These are phyloP conservation scores for Candida ortonii DNA, from an alignment of 805 yeast species.

Conservation along the genomic window DNA sequence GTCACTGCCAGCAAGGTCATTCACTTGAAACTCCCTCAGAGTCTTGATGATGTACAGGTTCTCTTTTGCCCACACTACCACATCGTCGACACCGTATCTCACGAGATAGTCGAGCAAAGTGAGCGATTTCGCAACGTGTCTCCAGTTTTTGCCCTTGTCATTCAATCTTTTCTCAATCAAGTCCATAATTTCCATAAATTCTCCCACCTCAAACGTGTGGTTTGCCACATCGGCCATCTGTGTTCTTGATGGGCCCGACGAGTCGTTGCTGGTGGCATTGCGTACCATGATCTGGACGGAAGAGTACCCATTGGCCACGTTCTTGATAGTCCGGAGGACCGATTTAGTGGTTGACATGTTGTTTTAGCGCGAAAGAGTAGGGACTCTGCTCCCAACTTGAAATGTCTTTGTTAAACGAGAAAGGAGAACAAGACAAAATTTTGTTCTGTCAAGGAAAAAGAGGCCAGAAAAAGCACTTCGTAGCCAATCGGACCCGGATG, in stretches of 20 bases:
- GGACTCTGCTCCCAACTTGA: no score
- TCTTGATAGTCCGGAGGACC: conserved; percentile 79
- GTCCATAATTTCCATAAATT: conserved; percentile 87
- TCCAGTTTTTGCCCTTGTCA: conserved; percentile 96
- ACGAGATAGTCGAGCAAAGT: conserved; percentile 87
- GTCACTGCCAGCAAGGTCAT: conserved; percentile 74
- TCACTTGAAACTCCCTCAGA: conserved; percentile 80
- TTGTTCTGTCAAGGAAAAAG: no score
- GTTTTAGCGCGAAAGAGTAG: no score
- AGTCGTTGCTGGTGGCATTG: conserved; percentile 87
- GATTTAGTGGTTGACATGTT: conserved; percentile 61
- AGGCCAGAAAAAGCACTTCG: no score
- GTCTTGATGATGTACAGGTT: conserved; percentile 87
- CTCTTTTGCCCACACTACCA: conserved; percentile 88
- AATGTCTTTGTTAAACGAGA: no score
- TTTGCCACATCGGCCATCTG: conserved; percentile 83
- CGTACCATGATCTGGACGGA: conserved; percentile 83
- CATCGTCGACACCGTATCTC: conserved; percentile 81
- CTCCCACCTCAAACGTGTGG: conserved; percentile 66
- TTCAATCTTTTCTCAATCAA: conserved; percentile 88
- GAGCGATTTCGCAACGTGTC: conserved; percentile 89
- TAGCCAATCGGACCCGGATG: no score
- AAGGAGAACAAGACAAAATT: no score
- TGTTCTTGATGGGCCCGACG: conserved; percentile 75
- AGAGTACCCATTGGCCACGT: conserved; percentile 87